Evolutionary conservation across 2,329 filamentous ascomycete species (phyloP).

Genomic region (Fusarium neocosmosporiellum): DNA sequence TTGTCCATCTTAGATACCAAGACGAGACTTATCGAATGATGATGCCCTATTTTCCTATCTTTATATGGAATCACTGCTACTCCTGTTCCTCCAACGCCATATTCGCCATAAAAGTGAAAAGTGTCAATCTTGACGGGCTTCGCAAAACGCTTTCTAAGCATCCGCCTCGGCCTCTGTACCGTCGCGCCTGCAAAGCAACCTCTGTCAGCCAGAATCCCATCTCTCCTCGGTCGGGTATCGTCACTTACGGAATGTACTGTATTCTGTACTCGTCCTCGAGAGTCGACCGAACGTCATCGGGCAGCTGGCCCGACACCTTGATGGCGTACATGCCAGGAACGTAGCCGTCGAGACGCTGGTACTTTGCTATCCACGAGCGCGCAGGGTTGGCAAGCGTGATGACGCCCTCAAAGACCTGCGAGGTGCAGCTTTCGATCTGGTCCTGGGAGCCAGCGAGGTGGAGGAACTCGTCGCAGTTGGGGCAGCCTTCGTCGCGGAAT

Average conservation of each 20-base stretch:
- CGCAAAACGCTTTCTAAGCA: slow-evolving; percentile 44
- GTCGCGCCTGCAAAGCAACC: slow-evolving; percentile 58
- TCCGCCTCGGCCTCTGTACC: slow-evolving; percentile 65
- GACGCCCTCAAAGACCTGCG: slow-evolving; percentile 93
- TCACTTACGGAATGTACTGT: slow-evolving; percentile 70
- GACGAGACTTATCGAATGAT: slow-evolving; percentile 31
- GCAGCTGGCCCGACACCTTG: slow-evolving; percentile 87
- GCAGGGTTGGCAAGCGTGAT: slow-evolving; percentile 86
- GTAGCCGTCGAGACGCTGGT: slow-evolving; percentile 91
- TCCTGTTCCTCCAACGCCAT: slow-evolving; percentile 46
- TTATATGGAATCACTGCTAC: slow-evolving; percentile 23
- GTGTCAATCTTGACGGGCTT: slow-evolving; percentile 8
- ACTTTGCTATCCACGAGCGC: slow-evolving; percentile 94
- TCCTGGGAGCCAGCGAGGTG: slow-evolving; percentile 83
- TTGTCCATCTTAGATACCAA: slow-evolving; percentile 46
- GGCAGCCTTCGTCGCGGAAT: slow-evolving; percentile 89
- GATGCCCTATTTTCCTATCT: slow-evolving; percentile 9
- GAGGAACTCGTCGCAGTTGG: slow-evolving; percentile 95
- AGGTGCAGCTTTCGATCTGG: slow-evolving; percentile 91
- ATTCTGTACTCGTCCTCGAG: slow-evolving; percentile 73
- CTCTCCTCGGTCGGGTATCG: not conserved
- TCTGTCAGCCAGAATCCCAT: slow-evolving; percentile 13
- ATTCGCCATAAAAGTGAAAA: slow-evolving; percentile 43
- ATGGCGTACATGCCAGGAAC: slow-evolving; percentile 91
- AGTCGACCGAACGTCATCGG: slow-evolving; percentile 70